phyloP scores from a whole-genome alignment of 2,329 filamentous ascomycete species.

The Ophiostoma sp. region DNA sequence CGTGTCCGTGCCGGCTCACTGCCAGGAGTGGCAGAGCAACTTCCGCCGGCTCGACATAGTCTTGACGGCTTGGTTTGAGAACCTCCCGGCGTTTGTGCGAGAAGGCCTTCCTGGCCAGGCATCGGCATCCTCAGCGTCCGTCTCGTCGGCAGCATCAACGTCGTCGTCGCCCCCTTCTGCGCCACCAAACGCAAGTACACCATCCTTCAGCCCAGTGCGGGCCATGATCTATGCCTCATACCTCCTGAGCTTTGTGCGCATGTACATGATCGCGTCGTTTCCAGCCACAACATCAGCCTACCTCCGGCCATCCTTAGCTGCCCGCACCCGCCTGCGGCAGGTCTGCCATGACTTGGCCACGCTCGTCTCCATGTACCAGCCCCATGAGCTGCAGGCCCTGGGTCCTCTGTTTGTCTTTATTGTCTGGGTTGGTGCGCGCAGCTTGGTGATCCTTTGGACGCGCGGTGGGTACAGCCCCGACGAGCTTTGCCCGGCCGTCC shows the following conservation, averaged over 20 bases:
- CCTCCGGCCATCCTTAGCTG: slow-evolving; percentile 20
- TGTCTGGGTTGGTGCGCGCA: slow-evolving; percentile 22
- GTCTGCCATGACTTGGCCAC: slow-evolving; percentile 15
- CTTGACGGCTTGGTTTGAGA: slow-evolving; percentile 19
- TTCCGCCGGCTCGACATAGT: slow-evolving; percentile 22
- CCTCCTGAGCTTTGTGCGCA: slow-evolving; percentile 21
- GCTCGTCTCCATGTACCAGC: slow-evolving; percentile 13
- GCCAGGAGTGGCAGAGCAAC: slow-evolving; percentile 24
- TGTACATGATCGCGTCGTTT: slow-evolving; percentile 24
- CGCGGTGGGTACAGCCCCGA: neutral
- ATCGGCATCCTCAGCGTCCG: neutral
- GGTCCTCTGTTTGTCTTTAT: slow-evolving; percentile 23
- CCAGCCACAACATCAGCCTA: slow-evolving; percentile 23
- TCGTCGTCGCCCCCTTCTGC: neutral
- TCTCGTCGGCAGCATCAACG: neutral
- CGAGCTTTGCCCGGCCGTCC: neutral
- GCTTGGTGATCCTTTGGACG: slow-evolving; percentile 23
- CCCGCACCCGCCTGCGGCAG: slow-evolving; percentile 20
- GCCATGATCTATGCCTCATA: slow-evolving; percentile 20
- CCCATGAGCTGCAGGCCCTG: slow-evolving; percentile 15
- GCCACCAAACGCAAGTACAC: neutral
- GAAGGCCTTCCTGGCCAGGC: neutral
- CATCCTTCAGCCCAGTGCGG: slow-evolving; percentile 19
- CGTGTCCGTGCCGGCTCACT: slow-evolving; percentile 20
- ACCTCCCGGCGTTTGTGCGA: slow-evolving; percentile 18